Percentiles rank a stretch among this genome's conserved stretches.
Conservation (phyloP, 2,329 filamentous ascomycete genomes). For the Xylaria sp. region DNA sequence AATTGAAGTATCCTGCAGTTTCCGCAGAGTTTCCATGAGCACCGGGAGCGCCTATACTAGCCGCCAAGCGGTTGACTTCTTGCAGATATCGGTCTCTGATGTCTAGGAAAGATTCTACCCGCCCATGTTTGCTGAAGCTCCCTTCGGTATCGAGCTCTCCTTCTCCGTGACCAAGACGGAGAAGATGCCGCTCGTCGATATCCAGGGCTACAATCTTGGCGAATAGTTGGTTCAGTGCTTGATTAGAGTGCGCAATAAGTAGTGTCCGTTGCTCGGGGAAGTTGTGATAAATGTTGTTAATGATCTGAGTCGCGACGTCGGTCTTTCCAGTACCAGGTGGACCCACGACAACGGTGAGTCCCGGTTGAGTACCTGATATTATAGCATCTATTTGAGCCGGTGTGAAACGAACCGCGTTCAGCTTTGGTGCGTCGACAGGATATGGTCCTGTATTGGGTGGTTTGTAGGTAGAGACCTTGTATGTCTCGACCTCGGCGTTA, state of each 20-base stretch:
- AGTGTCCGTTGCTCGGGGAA: slow-evolving; percentile 91
- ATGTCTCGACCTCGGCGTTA: slow-evolving; percentile 63
- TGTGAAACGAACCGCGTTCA: slow-evolving; percentile 86
- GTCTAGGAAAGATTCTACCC: slow-evolving; percentile 93
- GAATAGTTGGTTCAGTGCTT: slow-evolving; percentile 95
- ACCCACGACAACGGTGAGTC: slow-evolving; percentile 89
- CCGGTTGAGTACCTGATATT: slow-evolving; percentile 89
- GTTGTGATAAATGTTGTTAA: slow-evolving; percentile 98
- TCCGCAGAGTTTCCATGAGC: slow-evolving; percentile 97
- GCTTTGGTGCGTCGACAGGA: slow-evolving; percentile 77
- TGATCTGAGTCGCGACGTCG: slow-evolving; percentile 98
- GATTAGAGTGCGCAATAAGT: slow-evolving; percentile 94
- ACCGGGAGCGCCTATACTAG: slow-evolving; percentile 82
- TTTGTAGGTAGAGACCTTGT: slow-evolving; percentile 88
- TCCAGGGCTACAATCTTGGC: slow-evolving; percentile 96
- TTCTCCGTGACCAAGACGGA: slow-evolving; percentile 92
- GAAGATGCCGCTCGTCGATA: slow-evolving; percentile 91
- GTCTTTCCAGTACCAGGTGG: slow-evolving; percentile 98
- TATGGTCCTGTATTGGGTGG: slow-evolving; percentile 90
- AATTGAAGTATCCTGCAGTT: slow-evolving; percentile 95
- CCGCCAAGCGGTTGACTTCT: slow-evolving; percentile 85
- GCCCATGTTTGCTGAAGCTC: slow-evolving; percentile 91
- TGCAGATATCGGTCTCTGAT: slow-evolving; percentile 77
- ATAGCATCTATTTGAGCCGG: slow-evolving; percentile 91
- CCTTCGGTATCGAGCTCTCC: slow-evolving; percentile 86